phyloP scores from a whole-genome alignment of 257 asterid genomes.

The Osmanthus fragrans region DNA sequence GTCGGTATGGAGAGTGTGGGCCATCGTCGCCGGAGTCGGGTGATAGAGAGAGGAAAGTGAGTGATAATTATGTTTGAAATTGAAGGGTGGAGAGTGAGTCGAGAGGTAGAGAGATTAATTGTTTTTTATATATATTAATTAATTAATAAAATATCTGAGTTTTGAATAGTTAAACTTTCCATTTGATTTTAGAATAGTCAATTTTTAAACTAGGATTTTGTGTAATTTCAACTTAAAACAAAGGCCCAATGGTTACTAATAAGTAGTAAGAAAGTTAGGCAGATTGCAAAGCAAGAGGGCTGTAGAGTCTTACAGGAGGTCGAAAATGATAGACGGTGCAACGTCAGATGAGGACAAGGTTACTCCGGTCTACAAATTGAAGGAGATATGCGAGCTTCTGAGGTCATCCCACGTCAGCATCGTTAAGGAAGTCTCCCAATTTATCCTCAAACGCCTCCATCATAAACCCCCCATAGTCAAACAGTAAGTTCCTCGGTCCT shows the following conservation, averaged over 20 bases:
- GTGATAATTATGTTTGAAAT: too few relatives aligned
- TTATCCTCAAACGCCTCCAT: conserved; percentile 89
- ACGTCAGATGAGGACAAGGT: conserved; percentile 97
- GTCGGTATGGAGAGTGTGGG: too few relatives aligned
- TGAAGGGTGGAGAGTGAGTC: too few relatives aligned
- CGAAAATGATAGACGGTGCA: conserved; percentile 38
- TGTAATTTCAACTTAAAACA: too few relatives aligned
- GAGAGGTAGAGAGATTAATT: too few relatives aligned
- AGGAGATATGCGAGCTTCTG: conserved; percentile 87
- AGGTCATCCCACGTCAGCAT: conserved; percentile 74
- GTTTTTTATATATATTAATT: too few relatives aligned
- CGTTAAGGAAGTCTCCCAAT: conserved; percentile 84
- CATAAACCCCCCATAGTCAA: conserved; percentile 89
- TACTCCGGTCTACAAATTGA: conserved; percentile 92
- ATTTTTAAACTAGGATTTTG: too few relatives aligned
- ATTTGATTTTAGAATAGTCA: too few relatives aligned
- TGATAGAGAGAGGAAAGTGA: too few relatives aligned
- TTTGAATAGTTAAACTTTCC: too few relatives aligned
- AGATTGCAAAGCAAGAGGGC: conserved; percentile 81
- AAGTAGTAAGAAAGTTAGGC: conserved; percentile 27
- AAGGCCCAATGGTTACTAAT: neutral
- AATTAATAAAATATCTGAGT: too few relatives aligned
- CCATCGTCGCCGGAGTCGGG: too few relatives aligned
- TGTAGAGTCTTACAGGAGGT: conserved; percentile 98
- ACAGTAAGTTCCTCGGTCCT: conserved; percentile 53